These are phyloP conservation scores for Cucurbita moschata DNA, from an alignment of 306 rosid species.

Conservation along the genomic window DNA sequence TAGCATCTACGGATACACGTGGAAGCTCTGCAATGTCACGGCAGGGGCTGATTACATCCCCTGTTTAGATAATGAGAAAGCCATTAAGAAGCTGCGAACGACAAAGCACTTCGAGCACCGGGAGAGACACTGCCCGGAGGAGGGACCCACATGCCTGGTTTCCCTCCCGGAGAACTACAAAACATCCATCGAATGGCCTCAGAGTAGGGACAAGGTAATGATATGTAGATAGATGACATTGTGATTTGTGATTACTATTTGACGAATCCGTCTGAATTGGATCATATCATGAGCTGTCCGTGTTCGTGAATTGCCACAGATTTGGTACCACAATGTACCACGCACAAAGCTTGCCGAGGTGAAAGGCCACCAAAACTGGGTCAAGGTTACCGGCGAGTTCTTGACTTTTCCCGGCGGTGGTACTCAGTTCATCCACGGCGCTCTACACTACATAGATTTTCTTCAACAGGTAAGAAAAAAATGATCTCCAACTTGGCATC, in stretches of 20 bases:
- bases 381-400: constrained; percentile 74
- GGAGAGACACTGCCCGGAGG: constrained; percentile 81
- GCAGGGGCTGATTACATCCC: constrained; percentile 70
- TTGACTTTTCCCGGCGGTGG: constrained; percentile 94
- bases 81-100: constrained; percentile 28
- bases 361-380: constrained; percentile 97
- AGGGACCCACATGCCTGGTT: constrained; percentile 73
- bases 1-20: constrained; percentile 25
- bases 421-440: constrained; percentile 87
- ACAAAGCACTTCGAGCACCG: constrained; percentile 68
- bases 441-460: constrained; percentile 80
- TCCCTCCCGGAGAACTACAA: constrained; percentile 47
- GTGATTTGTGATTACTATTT: not conserved
- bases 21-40: constrained; percentile 60
- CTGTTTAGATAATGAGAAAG: constrained; percentile 78
- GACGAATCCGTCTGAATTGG: not conserved
- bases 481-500: not conserved
- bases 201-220: constrained; percentile 66
- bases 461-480: constrained; percentile 37
- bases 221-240: not conserved
- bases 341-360: constrained; percentile 59
- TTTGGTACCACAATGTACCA: constrained; percentile 82
- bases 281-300: not conserved
- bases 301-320: constrained; percentile 20
- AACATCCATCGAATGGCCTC: constrained; percentile 49